These are phyloP conservation scores for Alternaria novae-zelandiae DNA, from an alignment of 2,329 filamentous ascomycete species.

Conservation along the genomic window DNA sequence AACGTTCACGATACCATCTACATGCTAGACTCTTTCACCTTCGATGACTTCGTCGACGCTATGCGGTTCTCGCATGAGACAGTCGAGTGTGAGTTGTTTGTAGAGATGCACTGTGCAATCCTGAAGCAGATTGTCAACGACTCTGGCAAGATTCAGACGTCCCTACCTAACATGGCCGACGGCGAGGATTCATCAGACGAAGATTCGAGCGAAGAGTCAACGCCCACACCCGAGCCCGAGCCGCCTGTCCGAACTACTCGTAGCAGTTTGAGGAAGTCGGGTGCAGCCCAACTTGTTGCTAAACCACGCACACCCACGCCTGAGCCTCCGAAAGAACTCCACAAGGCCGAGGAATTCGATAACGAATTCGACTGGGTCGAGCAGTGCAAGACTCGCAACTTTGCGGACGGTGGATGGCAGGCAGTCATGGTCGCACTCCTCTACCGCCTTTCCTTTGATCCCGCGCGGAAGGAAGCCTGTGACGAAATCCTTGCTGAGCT, in stretches of 20 bases:
- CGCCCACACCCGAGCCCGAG: conserved; percentile 66
- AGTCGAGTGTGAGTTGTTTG: conserved; percentile 80
- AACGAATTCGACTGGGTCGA: conserved; percentile 83
- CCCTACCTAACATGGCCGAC: conserved; percentile 72
- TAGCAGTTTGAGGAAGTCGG: conserved; percentile 82
- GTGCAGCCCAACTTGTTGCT: conserved; percentile 64
- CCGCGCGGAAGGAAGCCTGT: conserved; percentile 72
- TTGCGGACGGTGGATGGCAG: conserved; percentile 89
- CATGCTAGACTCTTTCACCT: conserved; percentile 93
- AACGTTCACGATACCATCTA: conserved; percentile 99
- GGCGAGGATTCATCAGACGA: conserved; percentile 53
- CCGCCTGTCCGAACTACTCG: conserved; percentile 80
- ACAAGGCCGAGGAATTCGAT: conserved; percentile 79
- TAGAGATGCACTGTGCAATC: conserved; percentile 90
- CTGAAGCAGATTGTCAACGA: conserved; percentile 84
- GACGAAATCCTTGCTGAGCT: conserved; percentile 81
- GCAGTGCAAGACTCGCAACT: conserved; percentile 80
- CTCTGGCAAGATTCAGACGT: conserved; percentile 80
- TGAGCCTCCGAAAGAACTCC: conserved; percentile 49
- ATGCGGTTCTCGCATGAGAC: conserved; percentile 78
- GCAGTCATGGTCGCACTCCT: conserved; percentile 85
- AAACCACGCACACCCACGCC: conserved; percentile 49
- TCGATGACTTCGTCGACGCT: conserved; percentile 92
- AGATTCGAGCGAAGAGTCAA: conserved; percentile 58
- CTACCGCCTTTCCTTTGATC: conserved; percentile 80